These are phyloP conservation scores for Chlorella sp. DNA, from an alignment of 139 green algal genomes.

Conservation along the genomic window DNA sequence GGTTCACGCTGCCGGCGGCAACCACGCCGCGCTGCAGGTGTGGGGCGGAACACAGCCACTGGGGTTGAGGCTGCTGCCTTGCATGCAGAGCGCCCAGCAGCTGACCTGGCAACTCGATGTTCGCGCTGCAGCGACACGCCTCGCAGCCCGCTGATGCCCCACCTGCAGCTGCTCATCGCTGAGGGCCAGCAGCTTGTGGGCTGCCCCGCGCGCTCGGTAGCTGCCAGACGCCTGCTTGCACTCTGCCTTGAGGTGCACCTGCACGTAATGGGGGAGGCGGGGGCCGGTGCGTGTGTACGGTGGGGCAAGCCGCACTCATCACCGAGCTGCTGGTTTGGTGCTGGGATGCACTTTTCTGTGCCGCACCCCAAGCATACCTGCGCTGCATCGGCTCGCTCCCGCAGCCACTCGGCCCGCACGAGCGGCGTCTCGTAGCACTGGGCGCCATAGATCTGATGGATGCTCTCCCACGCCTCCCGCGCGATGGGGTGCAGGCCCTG, in stretches of 20 bases:
- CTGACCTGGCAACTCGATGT: too few relatives aligned
- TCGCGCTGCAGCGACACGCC: too few relatives aligned
- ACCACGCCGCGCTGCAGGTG: conserved; percentile 40
- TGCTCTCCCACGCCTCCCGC: conserved; percentile 23
- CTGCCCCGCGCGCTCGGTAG: conserved; percentile 65
- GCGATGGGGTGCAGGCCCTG: conserved; percentile 19
- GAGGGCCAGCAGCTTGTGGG: conserved; percentile 61
- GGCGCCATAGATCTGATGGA: conserved; percentile 35
- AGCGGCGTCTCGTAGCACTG: conserved; percentile 38
- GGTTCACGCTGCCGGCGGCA: conserved; percentile 71
- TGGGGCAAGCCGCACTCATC: too few relatives aligned
- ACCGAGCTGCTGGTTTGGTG: too few relatives aligned
- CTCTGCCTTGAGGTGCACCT: conserved; percentile 62
- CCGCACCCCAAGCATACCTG: too few relatives aligned
- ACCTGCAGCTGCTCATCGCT: conserved; percentile 26
- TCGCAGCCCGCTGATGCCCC: too few relatives aligned
- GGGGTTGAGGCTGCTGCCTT: too few relatives aligned
- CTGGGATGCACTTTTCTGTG: too few relatives aligned
- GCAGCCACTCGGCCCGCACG: conserved; percentile 32
- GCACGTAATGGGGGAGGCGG: too few relatives aligned
- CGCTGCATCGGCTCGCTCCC: background rate
- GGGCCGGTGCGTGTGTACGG: too few relatives aligned
- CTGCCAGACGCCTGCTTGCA: conserved; percentile 59
- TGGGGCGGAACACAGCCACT: too few relatives aligned
- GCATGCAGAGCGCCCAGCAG: too few relatives aligned